Conservation (phyloP, 192 early-diverging fungal species). For the Umbelopsis sp. region DNA sequence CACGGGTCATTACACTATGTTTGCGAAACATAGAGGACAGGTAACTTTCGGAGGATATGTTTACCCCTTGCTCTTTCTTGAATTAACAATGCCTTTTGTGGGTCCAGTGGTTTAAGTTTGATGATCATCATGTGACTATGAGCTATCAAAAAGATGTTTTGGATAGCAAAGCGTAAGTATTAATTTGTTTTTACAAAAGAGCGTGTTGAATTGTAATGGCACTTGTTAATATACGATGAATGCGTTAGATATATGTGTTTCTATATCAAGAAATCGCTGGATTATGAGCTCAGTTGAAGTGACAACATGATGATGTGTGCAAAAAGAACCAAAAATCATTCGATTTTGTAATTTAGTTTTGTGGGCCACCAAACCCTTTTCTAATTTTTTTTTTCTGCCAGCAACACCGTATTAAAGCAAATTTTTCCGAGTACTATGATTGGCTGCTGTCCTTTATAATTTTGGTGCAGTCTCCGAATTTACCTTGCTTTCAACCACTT, state of each 20-base stretch:
- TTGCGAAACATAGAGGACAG: conserved; percentile 72
- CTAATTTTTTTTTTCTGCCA: too few species aligned
- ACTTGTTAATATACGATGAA: not conserved
- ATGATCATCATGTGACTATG: conserved; percentile 79
- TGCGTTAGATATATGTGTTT: conserved; percentile 83
- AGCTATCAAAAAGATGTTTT: conserved; percentile 75
- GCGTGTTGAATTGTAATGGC: not conserved
- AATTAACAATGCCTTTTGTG: not conserved
- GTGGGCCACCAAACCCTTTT: too few species aligned
- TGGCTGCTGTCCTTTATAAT: not conserved
- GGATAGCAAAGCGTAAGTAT: conserved; percentile 65
- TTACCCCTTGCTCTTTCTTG: not conserved
- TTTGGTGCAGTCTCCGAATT: not conserved
- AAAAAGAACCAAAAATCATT: not conserved
- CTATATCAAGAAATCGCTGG: conserved; percentile 71
- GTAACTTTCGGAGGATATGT: conserved; percentile 39
- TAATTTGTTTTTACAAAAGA: not conserved
- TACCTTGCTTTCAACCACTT: not conserved
- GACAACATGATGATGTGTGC: not conserved
- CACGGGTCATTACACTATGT: conserved; percentile 95
- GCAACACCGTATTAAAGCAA: too few species aligned
- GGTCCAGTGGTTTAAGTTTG: conserved; percentile 92
- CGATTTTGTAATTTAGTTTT: too few species aligned
- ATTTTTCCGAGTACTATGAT: not conserved
- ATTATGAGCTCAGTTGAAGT: conserved; percentile 42